Evolutionary conservation across 2,329 filamentous ascomycete genomes (phyloP).

Genomic region (Colletotrichum echinochloae): DNA sequence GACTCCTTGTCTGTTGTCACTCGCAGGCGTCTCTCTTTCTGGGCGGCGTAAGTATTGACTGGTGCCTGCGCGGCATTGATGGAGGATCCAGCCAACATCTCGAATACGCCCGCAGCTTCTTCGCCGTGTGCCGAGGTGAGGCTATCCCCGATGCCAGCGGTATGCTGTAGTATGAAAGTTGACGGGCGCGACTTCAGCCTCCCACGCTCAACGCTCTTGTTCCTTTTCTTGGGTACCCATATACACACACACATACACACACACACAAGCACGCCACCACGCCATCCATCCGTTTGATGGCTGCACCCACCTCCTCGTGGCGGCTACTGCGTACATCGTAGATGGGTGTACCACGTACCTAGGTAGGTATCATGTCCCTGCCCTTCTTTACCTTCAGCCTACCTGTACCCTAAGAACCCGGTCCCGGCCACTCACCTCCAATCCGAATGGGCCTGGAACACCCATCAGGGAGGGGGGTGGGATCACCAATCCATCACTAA

Average conservation of each 20-base stretch:
- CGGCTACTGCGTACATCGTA: not conserved
- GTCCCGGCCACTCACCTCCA: conserved; percentile 25
- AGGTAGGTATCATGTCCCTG: too few relatives aligned
- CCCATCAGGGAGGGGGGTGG: conserved; percentile 24
- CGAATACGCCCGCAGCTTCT: not conserved
- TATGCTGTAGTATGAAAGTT: not conserved
- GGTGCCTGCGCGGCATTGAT: conserved; percentile 9
- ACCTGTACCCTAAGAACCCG: conserved; percentile 4
- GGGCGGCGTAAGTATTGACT: not conserved
- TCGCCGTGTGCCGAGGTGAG: too few relatives aligned
- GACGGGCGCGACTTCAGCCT: too few relatives aligned
- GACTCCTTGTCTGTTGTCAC: not conserved
- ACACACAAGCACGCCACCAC: conserved; percentile 7
- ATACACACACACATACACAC: too few relatives aligned
- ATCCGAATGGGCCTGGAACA: conserved; percentile 35
- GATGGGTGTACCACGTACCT: too few relatives aligned
- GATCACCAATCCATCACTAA: conserved; percentile 39
- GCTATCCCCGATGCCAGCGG: not conserved
- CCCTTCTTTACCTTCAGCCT: not conserved
- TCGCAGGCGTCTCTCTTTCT: not conserved
- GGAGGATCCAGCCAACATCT: not conserved
- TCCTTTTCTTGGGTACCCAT: too few relatives aligned
- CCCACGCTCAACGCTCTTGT: not conserved
- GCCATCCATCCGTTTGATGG: not conserved
- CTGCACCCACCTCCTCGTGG: not conserved